Evolutionary conservation across 2,329 filamentous ascomycete species (phyloP).

Genomic region (Cladosporium sphaerospermum): DNA sequence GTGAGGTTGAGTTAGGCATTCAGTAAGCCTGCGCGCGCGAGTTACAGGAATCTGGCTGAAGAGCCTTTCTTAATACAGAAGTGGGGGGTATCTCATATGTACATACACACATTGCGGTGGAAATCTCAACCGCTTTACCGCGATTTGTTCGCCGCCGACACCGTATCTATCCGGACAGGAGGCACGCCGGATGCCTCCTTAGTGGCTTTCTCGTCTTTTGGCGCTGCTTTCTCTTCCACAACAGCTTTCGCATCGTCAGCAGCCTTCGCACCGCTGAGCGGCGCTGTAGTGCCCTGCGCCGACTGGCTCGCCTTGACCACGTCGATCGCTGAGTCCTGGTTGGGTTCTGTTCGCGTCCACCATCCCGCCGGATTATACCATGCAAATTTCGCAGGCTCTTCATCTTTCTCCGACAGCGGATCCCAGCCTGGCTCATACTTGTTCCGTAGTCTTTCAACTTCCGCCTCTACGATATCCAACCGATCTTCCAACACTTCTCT

Average conservation of each 20-base stretch:
- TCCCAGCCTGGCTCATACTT: constrained; percentile 29
- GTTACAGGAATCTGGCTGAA: too few species aligned
- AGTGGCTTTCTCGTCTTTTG: constrained; percentile 4
- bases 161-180: constrained; percentile 17
- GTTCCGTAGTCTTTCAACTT: constrained; percentile 33
- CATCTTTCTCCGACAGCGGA: constrained; percentile 30
- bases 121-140: constrained; percentile 16
- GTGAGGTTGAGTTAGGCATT: neutral
- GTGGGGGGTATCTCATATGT: constrained; percentile 17
- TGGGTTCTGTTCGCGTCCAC: constrained; percentile 17
- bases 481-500: constrained; percentile 56
- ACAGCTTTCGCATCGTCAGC: neutral
- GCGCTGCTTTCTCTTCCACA: constrained; percentile 10
- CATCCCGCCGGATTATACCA: constrained; percentile 27
- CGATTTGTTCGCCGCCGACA: constrained; percentile 18
- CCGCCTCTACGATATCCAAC: constrained; percentile 50
- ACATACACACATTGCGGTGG: constrained; percentile 12
- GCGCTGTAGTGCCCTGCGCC: neutral
- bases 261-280: neutral
- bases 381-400: constrained; percentile 22
- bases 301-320: neutral
- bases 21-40: too few species aligned
- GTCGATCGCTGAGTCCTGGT: constrained; percentile 4
- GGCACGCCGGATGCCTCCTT: constrained; percentile 5
- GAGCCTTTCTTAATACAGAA: constrained; percentile 1